Conservation (phyloP, 495 filamentous ascomycete genomes). For the Pyrenopolyporus hunteri region DNA sequence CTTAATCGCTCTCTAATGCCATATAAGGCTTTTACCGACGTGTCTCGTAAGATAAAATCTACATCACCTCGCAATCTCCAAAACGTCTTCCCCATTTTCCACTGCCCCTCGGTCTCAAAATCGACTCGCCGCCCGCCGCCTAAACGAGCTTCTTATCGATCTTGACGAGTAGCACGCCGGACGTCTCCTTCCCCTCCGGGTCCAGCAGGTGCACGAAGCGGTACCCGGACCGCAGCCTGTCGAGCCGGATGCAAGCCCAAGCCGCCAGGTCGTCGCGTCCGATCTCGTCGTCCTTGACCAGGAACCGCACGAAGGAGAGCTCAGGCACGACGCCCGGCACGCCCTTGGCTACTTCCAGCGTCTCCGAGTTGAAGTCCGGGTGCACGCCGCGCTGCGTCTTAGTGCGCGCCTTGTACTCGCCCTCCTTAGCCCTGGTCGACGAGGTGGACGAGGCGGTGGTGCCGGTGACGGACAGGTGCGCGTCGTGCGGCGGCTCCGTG, state of each 20-base stretch:
- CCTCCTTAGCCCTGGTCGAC: constrained; percentile 52
- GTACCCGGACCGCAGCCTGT: constrained; percentile 75
- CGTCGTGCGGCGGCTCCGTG: constrained; percentile 66
- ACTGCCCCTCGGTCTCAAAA: background rate
- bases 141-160: constrained; percentile 62
- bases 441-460: constrained; percentile 18
- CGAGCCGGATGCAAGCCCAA: constrained; percentile 87
- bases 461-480: constrained; percentile 24
- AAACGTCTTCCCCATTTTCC: background rate
- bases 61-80: background rate
- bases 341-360: constrained; percentile 61
- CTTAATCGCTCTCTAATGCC: constrained; percentile 7
- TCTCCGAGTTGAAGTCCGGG: constrained; percentile 73
- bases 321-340: constrained; percentile 74
- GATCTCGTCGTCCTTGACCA: constrained; percentile 83
- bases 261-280: constrained; percentile 76
- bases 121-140: constrained; percentile 10
- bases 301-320: constrained; percentile 83
- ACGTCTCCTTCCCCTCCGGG: constrained; percentile 62
- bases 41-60: background rate
- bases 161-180: constrained; percentile 72
- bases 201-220: constrained; percentile 77
- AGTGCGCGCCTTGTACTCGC: constrained; percentile 74
- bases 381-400: constrained; percentile 64
- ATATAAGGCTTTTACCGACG: background rate